Conservation (phyloP, 345 rosid species). For the Chamaenerion angustifolium region DNA sequence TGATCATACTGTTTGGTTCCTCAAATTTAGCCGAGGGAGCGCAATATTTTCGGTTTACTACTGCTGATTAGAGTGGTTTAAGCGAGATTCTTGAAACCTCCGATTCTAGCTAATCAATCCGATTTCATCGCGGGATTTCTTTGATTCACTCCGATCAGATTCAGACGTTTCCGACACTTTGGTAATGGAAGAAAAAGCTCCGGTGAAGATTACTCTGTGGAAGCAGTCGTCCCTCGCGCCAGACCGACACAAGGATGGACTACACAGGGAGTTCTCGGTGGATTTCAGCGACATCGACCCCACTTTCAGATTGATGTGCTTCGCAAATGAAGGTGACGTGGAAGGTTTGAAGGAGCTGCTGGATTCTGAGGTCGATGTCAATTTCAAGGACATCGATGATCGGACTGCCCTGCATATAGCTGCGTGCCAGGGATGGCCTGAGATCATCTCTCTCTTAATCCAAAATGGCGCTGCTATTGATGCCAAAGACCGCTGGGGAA, state of each 20-base stretch:
- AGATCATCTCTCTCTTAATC: constrained; percentile 48
- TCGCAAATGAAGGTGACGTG: constrained; percentile 58
- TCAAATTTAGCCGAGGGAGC: too few relatives aligned
- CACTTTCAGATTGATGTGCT: constrained; percentile 59
- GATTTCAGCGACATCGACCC: constrained; percentile 31
- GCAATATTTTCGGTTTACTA: background rate
- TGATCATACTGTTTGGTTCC: background rate
- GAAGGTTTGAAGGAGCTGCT: constrained; percentile 56
- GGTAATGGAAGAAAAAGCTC: constrained; percentile 40
- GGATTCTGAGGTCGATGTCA: constrained; percentile 54
- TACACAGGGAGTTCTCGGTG: constrained; percentile 10
- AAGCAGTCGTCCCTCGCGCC: constrained; percentile 75
- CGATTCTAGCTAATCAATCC: background rate
- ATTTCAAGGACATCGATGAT: constrained; percentile 69
- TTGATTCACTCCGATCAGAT: background rate
- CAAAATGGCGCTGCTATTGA: constrained; percentile 43
- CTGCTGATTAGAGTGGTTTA: background rate
- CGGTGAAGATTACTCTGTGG: constrained; percentile 35
- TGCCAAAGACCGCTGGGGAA: constrained; percentile 80
- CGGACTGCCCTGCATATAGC: constrained; percentile 87
- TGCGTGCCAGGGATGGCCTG: constrained; percentile 63
- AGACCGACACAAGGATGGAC: constrained; percentile 26
- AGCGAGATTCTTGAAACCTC: background rate
- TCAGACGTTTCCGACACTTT: background rate
- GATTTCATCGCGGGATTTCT: background rate